These are phyloP conservation scores for Talaromyces sp. DNA, from an alignment of 2,329 filamentous ascomycete species.

Conservation along the genomic window DNA sequence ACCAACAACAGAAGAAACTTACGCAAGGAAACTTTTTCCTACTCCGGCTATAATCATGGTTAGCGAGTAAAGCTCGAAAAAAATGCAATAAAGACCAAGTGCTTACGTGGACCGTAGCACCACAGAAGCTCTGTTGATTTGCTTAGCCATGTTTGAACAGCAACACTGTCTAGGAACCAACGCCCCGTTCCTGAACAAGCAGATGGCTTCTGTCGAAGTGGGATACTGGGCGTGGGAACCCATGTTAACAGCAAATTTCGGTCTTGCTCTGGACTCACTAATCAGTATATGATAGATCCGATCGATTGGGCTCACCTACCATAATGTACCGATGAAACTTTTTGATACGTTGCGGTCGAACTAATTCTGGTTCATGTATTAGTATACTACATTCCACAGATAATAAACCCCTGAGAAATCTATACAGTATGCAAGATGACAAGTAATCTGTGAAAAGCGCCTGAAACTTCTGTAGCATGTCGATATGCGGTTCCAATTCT, in stretches of 20 bases:
- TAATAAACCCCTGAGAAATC: no score
- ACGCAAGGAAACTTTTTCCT: no score
- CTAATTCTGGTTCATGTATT: no score
- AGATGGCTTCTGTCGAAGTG: background rate
- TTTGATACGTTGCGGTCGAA: no score
- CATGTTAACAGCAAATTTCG: background rate
- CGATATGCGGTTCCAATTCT: background rate
- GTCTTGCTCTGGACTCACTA: background rate
- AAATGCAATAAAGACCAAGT: background rate
- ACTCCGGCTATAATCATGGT: no score
- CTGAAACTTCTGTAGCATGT: conserved; percentile 3
- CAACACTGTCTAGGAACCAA: background rate
- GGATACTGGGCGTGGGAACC: background rate
- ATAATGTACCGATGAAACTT: no score
- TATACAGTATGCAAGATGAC: conserved; percentile 4
- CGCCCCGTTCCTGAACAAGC: background rate
- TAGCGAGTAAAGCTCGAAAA: no score
- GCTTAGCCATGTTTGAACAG: conserved; percentile 1
- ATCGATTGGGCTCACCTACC: no score
- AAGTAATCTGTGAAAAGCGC: conserved; percentile 3
- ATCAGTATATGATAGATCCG: background rate
- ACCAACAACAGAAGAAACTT: no score
- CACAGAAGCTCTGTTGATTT: conserved; percentile 3
- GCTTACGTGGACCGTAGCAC: conserved; percentile 3
- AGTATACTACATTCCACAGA: no score